Percentiles rank a stretch among this genome's conserved stretches.
These are phyloP conservation scores for Priceomyces castillae DNA, from an alignment of 805 yeast species.

Conservation along the genomic window DNA sequence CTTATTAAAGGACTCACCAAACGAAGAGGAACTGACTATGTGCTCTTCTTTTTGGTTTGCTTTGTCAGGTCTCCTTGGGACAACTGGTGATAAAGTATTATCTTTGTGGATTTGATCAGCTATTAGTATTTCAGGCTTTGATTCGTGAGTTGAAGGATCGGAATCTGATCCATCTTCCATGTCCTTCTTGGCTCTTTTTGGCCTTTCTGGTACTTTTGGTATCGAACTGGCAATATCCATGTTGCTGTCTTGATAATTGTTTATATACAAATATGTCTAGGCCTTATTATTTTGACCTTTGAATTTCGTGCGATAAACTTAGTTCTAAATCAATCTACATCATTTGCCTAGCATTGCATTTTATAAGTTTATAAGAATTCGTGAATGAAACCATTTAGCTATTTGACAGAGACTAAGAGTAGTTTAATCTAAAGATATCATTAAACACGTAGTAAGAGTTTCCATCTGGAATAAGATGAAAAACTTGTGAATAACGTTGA, in stretches of 20 bases:
- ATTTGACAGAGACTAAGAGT: slow-evolving; percentile 43
- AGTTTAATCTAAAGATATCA: slow-evolving; percentile 95
- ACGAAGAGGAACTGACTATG: too few relatives aligned
- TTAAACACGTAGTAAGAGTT: slow-evolving; percentile 90
- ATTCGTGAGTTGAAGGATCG: background rate
- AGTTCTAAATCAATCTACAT: background rate
- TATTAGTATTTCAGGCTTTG: background rate
- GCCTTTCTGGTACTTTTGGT: slow-evolving; percentile 13
- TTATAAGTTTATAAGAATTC: background rate
- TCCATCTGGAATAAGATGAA: slow-evolving; percentile 93
- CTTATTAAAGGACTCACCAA: too few relatives aligned
- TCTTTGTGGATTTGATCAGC: background rate
- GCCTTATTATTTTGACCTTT: background rate
- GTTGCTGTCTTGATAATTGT: background rate
- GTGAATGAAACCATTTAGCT: background rate
- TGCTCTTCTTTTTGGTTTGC: slow-evolving; percentile 1
- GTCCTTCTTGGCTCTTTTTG: slow-evolving; percentile 5
- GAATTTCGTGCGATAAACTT: slow-evolving; percentile 1
- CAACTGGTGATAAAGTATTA: slow-evolving; percentile 6
- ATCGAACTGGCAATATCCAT: slow-evolving; percentile 4
- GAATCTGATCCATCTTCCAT: background rate
- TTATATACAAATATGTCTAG: background rate
- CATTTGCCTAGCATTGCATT: background rate
- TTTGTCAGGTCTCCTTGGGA: slow-evolving; percentile 16
- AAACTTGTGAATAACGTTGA: slow-evolving; percentile 95